These are phyloP conservation scores for Nicotiana otophora DNA, from an alignment of 257 asterid genomes.

Conservation along the genomic window DNA sequence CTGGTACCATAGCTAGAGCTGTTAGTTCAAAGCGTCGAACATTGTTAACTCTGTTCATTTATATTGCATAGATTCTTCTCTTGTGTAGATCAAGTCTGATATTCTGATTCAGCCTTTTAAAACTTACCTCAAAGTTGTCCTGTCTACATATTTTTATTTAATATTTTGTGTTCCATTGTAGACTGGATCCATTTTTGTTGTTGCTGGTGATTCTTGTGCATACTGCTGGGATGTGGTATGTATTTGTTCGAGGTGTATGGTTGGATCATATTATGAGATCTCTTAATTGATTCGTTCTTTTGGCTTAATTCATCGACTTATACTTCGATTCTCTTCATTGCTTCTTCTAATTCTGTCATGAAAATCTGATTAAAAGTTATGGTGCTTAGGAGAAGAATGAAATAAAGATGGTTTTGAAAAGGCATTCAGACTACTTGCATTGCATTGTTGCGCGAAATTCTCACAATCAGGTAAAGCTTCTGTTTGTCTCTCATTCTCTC, in stretches of 20 bases:
- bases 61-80: not conserved
- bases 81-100: not conserved
- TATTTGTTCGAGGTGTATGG: constrained; percentile 22
- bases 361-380: not conserved
- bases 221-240: constrained; percentile 99
- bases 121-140: not conserved
- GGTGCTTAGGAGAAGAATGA: constrained; percentile 55
- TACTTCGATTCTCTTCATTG: not conserved
- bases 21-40: not conserved
- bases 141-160: not conserved
- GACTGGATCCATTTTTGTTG: constrained; percentile 82
- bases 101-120: not conserved
- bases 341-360: not conserved
- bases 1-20: not conserved
- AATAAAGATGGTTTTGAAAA: constrained; percentile 74
- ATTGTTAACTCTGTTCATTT: not conserved
- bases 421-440: constrained; percentile 81
- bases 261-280: not conserved
- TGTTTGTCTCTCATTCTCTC: constrained; percentile 2
- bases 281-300: not conserved
- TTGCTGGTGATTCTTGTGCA: constrained; percentile 91
- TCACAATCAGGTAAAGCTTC: constrained; percentile 57
- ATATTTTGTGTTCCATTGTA: constrained; percentile 5
- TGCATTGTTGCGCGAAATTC: constrained; percentile 59
- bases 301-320: not conserved